A percentile compares a stretch with the other conserved stretches of the same genome.
Conservation (phyloP, 2,329 filamentous ascomycete genomes). For the Colletotrichum sp. region DNA sequence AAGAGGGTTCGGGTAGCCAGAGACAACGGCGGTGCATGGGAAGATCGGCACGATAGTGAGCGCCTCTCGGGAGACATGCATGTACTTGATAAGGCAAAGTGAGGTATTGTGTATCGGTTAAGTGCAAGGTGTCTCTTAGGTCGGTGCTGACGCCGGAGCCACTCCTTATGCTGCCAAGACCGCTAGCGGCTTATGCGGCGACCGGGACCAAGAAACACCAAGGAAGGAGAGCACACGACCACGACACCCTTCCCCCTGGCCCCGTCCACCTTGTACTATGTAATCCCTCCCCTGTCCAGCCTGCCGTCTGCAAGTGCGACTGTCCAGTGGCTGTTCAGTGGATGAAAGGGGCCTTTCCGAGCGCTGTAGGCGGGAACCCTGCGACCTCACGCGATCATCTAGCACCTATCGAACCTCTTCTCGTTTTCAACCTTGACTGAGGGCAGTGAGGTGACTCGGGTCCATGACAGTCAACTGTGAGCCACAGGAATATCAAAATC, state of each 20-base stretch:
- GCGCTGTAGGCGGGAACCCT: background rate
- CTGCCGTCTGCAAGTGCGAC: background rate
- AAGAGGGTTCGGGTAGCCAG: background rate
- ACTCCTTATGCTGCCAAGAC: constrained; percentile 6
- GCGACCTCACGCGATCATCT: background rate
- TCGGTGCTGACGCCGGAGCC: background rate
- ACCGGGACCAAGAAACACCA: constrained; percentile 1
- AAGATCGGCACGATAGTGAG: background rate
- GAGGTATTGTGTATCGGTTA: background rate
- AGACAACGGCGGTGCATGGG: background rate
- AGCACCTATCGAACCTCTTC: background rate
- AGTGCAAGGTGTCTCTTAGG: background rate
- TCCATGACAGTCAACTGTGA: background rate
- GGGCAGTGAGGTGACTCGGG: background rate
- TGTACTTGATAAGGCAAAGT: background rate
- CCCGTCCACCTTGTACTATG: background rate
- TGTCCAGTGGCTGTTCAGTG: background rate
- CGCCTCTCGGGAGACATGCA: background rate
- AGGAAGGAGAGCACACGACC: constrained; percentile 19
- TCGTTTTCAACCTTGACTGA: background rate
- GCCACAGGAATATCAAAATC: background rate
- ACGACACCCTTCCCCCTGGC: background rate
- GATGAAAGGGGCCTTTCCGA: background rate
- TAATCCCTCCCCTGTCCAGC: background rate
- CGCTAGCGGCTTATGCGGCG: constrained; percentile 17